Evolutionary conservation across 1,284 basidiomycete genomes (phyloP).

Genomic region (Anthracocystis panici-leucophaei): DNA sequence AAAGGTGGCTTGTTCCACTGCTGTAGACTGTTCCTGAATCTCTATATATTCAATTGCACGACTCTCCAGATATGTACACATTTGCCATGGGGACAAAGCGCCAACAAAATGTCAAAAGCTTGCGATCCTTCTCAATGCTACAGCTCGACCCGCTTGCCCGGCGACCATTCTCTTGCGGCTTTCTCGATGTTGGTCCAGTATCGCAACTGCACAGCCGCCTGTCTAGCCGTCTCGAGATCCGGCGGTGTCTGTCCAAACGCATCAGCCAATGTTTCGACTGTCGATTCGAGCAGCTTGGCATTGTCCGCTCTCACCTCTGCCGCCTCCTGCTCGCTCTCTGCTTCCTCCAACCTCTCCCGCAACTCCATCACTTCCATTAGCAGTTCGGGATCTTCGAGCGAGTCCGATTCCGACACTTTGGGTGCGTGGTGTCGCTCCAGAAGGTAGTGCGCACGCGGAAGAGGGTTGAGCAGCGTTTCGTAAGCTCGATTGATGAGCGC

Average conservation of each 20-base stretch:
- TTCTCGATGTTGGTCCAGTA: slow-evolving; percentile 69
- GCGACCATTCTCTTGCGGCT: slow-evolving; percentile 64
- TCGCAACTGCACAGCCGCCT: slow-evolving; percentile 59
- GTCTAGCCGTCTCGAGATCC: slow-evolving; percentile 44
- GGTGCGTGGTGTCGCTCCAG: slow-evolving; percentile 45
- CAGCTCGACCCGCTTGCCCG: slow-evolving; percentile 60
- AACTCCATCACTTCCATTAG: slow-evolving; percentile 68
- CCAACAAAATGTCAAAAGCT: background rate
- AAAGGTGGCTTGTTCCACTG: too few relatives aligned
- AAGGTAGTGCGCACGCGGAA: slow-evolving; percentile 60
- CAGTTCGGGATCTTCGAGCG: slow-evolving; percentile 62
- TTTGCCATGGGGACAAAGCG: too few relatives aligned
- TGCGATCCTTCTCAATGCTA: slow-evolving; percentile 46
- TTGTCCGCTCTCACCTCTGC: slow-evolving; percentile 54
- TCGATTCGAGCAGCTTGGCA: slow-evolving; percentile 32
- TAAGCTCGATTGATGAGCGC: slow-evolving; percentile 67
- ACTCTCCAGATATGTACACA: slow-evolving; percentile 4
- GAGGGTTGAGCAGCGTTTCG: slow-evolving; percentile 63
- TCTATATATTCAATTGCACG: too few relatives aligned
- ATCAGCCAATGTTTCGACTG: slow-evolving; percentile 38
- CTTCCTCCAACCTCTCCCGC: slow-evolving; percentile 61
- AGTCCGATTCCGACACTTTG: slow-evolving; percentile 53
- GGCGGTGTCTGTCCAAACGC: slow-evolving; percentile 52
- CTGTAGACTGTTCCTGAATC: too few relatives aligned
- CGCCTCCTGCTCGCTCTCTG: slow-evolving; percentile 55